Percentiles rank a stretch among this genome's conserved stretches.
Evolutionary conservation across 768 basidiomycete genomes (phyloP).

Genomic region (Collybia sordida): DNA sequence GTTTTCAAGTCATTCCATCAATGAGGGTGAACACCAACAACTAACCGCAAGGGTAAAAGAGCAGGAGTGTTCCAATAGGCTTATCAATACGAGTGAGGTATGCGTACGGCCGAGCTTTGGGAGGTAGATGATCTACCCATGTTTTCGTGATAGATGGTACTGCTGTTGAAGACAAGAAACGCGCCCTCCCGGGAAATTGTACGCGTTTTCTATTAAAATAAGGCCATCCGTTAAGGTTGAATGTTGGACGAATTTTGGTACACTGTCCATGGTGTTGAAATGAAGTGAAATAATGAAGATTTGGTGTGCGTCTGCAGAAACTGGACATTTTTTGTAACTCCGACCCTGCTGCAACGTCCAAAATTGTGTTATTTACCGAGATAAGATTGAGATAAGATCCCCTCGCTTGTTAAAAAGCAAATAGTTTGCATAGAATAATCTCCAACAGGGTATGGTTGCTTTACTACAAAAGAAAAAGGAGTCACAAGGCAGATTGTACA

Average conservation of each 20-base stretch:
- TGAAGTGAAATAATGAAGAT: too few relatives aligned
- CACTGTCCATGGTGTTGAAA: not conserved
- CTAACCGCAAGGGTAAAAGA: constrained; percentile 94
- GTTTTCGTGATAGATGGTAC: constrained; percentile 22
- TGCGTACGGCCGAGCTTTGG: constrained; percentile 70
- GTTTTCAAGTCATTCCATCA: constrained; percentile 3
- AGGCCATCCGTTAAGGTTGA: not conserved
- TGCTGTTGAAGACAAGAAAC: constrained; percentile 8
- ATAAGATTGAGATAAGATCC: too few relatives aligned
- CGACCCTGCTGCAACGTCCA: too few relatives aligned
- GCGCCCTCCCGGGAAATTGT: constrained; percentile 5
- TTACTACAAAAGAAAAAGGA: constrained; percentile 11
- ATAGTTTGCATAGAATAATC: too few relatives aligned
- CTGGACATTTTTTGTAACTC: not conserved
- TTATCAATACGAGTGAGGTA: constrained; percentile 91
- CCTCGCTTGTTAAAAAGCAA: too few relatives aligned
- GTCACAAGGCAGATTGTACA: constrained; percentile 9
- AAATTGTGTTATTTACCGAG: too few relatives aligned
- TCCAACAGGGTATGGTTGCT: constrained; percentile 14
- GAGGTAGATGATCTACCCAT: constrained; percentile 72
- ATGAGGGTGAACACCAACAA: constrained; percentile 14
- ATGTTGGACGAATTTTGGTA: not conserved
- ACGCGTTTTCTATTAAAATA: not conserved
- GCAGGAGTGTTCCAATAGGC: constrained; percentile 88
- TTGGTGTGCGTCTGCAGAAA: not conserved